These are phyloP conservation scores for Spergularia bocconei DNA, from an alignment of 148 eudicot species.

Conservation along the genomic window DNA sequence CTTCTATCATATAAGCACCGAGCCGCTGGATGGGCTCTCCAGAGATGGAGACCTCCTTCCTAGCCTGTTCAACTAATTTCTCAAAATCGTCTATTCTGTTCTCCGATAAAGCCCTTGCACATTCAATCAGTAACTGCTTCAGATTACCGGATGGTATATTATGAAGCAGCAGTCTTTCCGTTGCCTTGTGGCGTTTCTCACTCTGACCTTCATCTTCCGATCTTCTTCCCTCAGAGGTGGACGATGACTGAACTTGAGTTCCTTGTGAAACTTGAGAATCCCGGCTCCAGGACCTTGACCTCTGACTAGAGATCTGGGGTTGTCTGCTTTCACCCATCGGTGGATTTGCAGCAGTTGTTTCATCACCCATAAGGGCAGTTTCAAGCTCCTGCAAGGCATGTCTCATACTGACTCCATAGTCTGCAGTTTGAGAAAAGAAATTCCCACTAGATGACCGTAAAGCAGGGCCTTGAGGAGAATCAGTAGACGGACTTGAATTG, in stretches of 20 bases:
- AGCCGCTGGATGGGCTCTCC: conserved; percentile 94
- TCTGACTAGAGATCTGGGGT: conserved; percentile 40
- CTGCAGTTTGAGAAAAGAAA: conserved; percentile 28
- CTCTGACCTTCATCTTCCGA: conserved; percentile 25
- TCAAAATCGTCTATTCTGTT: conserved; percentile 60
- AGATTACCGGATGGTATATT: conserved; percentile 45
- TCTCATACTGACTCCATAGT: conserved; percentile 33
- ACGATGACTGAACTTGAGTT: conserved; percentile 31
- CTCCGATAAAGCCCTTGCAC: conserved; percentile 75
- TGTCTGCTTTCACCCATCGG: conserved; percentile 37
- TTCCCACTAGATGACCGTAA: conserved; percentile 18
- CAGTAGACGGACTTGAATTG: conserved; percentile 37
- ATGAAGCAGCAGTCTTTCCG: conserved; percentile 18
- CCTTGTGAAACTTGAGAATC: conserved; percentile 30
- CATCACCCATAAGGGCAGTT: conserved; percentile 64
- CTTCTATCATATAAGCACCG: conserved; percentile 88
- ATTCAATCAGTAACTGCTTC: conserved; percentile 58
- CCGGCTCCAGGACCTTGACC: conserved; percentile 43
- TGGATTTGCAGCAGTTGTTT: conserved; percentile 27
- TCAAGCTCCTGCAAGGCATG: conserved; percentile 61
- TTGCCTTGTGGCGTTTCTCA: conserved; percentile 34
- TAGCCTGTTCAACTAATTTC: conserved; percentile 43
- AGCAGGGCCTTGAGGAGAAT: conserved; percentile 22
- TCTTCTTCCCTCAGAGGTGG: conserved; percentile 29
- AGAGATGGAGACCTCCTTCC: conserved; percentile 53